phyloP scores from a whole-genome alignment of 129 eudicot genomes.

The carrot (Daucus carota) region DH1_v3.0 NC_030381.2:43012501-43013000 shows the following conservation, averaged over 20 bases:
- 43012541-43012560: constrained; percentile 47
- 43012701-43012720: constrained; percentile 11
- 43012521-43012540: constrained; percentile 46
- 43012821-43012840: constrained; percentile 1
- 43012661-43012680: constrained; percentile 60
- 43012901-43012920: constrained; percentile 85
- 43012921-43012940: constrained; percentile 77
- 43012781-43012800: background rate
- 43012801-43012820: constrained; percentile 8
- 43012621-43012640: constrained; percentile 66
- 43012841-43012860: background rate
- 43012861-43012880: constrained; percentile 43
- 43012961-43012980: background rate
- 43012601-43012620: constrained; percentile 62
- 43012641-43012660: constrained; percentile 69
- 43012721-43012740: background rate
- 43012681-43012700: constrained; percentile 72
- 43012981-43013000: too few species aligned
- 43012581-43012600: constrained; percentile 46
- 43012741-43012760: background rate
- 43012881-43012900: constrained; percentile 77
- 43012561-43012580: constrained; percentile 41
- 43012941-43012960: background rate
- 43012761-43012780: background rate
- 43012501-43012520: constrained; percentile 36